Percentiles rank a stretch among this genome's conserved stretches.
phyloP scores from a whole-genome alignment of 2,329 filamentous ascomycete genomes.

The Cercospora citrullina region DNA sequence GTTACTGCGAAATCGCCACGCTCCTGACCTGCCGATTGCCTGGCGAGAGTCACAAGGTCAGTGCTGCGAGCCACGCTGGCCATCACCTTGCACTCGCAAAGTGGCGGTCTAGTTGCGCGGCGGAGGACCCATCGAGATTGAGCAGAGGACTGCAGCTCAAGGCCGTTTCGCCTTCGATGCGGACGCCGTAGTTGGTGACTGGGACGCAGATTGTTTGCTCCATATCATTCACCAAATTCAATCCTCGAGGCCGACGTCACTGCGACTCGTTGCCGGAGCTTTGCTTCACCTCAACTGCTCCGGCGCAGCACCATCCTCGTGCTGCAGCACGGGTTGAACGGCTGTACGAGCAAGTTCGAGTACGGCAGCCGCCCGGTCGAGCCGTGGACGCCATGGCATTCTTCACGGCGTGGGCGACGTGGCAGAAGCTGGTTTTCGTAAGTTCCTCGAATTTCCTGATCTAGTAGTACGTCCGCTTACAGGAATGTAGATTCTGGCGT shows the following conservation, averaged over 20 bases:
- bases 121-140: background rate
- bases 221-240: background rate
- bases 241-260: background rate
- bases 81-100: background rate
- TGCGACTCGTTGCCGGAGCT: background rate
- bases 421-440: conserved; percentile 90
- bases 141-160: background rate
- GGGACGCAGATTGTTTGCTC: background rate
- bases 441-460: conserved; percentile 40
- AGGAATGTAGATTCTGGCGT: conserved; percentile 64
- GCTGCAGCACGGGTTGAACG: background rate
- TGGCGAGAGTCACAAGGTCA: background rate
- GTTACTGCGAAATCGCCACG: background rate
- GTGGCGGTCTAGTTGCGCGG: background rate
- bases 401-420: conserved; percentile 67
- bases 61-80: background rate
- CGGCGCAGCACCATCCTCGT: background rate
- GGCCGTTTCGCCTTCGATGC: background rate
- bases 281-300: background rate
- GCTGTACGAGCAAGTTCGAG: background rate
- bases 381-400: conserved; percentile 33
- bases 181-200: background rate
- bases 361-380: background rate
- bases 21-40: background rate
- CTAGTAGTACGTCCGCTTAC: conserved; percentile 32